phyloP scores from a whole-genome alignment of 2,329 filamentous ascomycete species.

The Celoporthe dispersa region DNA sequence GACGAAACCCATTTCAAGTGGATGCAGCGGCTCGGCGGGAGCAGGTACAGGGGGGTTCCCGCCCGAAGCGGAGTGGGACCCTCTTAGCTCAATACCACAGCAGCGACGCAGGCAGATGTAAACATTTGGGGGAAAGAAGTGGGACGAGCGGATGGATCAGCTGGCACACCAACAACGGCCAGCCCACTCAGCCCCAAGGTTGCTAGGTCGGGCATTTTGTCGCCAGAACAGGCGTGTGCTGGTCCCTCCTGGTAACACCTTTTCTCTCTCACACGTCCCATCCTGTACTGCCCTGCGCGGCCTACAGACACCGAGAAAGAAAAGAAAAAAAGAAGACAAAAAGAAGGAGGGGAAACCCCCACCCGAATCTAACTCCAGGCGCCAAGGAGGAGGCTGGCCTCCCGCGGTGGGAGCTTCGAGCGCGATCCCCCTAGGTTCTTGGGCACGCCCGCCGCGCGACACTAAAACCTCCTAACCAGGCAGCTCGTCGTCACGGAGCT shows the following conservation, averaged over 20 bases:
- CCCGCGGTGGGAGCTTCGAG: background rate
- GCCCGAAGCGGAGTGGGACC: no score
- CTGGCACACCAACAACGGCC: background rate
- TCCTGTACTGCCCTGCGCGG: background rate
- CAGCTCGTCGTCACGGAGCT: background rate
- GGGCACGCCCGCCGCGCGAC: background rate
- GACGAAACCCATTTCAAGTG: background rate
- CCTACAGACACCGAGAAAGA: background rate
- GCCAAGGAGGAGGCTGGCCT: background rate
- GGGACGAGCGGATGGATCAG: conserved; percentile 2
- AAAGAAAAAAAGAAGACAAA: background rate
- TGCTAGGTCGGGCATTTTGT: background rate
- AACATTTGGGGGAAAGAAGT: background rate
- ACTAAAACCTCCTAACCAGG: background rate
- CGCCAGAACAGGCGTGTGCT: background rate
- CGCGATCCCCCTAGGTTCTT: background rate
- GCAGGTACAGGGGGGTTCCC: background rate
- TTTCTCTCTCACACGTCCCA: background rate
- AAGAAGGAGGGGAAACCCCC: no score
- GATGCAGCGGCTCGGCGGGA: background rate
- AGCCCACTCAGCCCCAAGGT: background rate
- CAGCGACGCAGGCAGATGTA: background rate
- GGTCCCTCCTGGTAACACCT: background rate
- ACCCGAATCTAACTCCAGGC: background rate
- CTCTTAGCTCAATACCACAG: background rate